Percentiles rank a stretch among this genome's conserved stretches.
Evolutionary conservation across 768 basidiomycete species (phyloP).

Genomic region (Suillus sp.): DNA sequence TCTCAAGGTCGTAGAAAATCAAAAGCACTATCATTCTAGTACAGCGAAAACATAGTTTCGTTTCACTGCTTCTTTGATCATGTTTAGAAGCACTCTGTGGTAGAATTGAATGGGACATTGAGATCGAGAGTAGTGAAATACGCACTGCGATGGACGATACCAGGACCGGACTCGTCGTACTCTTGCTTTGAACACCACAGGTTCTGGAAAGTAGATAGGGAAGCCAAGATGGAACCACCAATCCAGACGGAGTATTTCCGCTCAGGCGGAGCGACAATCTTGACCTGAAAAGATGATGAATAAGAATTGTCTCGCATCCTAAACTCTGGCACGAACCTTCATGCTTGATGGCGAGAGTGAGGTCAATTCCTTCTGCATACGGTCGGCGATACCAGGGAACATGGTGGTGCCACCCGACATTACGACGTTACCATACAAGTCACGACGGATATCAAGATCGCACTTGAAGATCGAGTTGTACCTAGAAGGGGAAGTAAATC

Average conservation of each 20-base stretch:
- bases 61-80: constrained; percentile 23
- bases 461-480: constrained; percentile 67
- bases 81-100: constrained; percentile 30
- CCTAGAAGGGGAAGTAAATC: constrained; percentile 26
- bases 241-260: constrained; percentile 97
- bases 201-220: constrained; percentile 94
- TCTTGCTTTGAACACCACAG: constrained; percentile 94
- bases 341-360: constrained; percentile 78
- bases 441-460: constrained; percentile 64
- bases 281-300: constrained; percentile 51
- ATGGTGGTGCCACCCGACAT: constrained; percentile 87
- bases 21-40: constrained; percentile 30
- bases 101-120: constrained; percentile 2
- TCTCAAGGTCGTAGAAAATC: constrained; percentile 5
- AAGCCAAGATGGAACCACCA: constrained; percentile 84
- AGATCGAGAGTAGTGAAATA: constrained; percentile 15
- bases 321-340: constrained; percentile 54
- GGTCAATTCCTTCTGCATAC: constrained; percentile 94
- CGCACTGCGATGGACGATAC: constrained; percentile 78
- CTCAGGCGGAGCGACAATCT: constrained; percentile 93
- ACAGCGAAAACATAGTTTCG: constrained; percentile 24
- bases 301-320: background rate
- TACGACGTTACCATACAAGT: constrained; percentile 38
- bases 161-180: constrained; percentile 85
- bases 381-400: constrained; percentile 96